A percentile compares a stretch with the other conserved stretches of the same genome.
These are phyloP conservation scores for Trametes maxima DNA, from an alignment of 768 basidiomycete species.

Conservation along the genomic window DNA sequence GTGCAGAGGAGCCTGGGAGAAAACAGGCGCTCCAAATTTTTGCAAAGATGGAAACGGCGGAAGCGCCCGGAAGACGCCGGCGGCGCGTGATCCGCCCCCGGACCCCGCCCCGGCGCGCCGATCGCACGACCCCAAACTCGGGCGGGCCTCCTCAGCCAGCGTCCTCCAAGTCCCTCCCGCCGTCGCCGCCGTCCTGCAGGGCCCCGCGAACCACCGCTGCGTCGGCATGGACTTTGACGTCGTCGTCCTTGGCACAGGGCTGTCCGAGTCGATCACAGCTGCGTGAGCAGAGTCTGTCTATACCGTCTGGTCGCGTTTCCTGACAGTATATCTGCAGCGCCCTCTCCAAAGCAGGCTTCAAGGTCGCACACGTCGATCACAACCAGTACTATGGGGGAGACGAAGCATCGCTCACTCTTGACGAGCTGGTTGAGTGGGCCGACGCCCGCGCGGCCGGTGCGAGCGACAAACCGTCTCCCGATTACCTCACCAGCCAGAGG, in stretches of 20 bases:
- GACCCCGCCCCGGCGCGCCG: neutral
- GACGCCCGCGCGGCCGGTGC: conserved; percentile 37
- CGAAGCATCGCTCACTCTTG: conserved; percentile 79
- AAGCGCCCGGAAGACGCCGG: conserved; percentile 4
- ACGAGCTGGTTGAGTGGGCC: conserved; percentile 78
- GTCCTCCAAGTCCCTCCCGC: neutral
- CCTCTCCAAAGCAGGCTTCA: conserved; percentile 85
- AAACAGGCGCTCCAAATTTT: conserved; percentile 27
- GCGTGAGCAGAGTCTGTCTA: conserved; percentile 60
- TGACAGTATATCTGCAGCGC: conserved; percentile 52
- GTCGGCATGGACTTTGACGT: conserved; percentile 59
- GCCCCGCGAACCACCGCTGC: neutral
- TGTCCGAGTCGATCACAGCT: conserved; percentile 83
- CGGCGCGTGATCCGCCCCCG: conserved; percentile 6
- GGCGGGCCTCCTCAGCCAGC: neutral
- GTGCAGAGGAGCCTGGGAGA: conserved; percentile 12
- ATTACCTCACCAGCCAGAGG: conserved; percentile 33
- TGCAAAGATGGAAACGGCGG: conserved; percentile 18
- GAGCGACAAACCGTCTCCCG: conserved; percentile 11
- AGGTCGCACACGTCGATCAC: conserved; percentile 84
- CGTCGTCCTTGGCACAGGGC: conserved; percentile 74
- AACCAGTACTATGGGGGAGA: conserved; percentile 85
- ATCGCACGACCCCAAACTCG: neutral
- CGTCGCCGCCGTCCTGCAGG: neutral
- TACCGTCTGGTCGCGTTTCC: conserved; percentile 12